Evolutionary conservation across 805 yeast genomes (phyloP).

Genomic region (Candida andamanensis): DNA sequence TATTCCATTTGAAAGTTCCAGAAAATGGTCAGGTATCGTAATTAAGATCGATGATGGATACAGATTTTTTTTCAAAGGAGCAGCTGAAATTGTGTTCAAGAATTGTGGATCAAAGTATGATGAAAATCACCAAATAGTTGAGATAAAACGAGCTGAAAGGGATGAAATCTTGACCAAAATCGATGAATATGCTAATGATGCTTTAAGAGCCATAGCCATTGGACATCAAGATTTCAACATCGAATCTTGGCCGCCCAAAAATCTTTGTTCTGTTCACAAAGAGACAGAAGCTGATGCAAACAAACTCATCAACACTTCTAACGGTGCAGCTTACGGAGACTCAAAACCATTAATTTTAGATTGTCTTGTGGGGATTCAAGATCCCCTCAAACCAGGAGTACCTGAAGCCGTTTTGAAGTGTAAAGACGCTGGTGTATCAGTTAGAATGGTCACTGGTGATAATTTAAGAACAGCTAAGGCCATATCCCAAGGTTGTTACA

Average conservation of each 20-base stretch:
- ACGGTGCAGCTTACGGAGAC: constrained; percentile 17
- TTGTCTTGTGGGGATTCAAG: constrained; percentile 87
- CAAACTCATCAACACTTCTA: constrained; percentile 20
- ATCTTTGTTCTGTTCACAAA: constrained; percentile 22
- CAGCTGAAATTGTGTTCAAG: constrained; percentile 79
- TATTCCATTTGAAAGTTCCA: constrained; percentile 85
- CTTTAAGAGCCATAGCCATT: constrained; percentile 83
- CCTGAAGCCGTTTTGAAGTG: constrained; percentile 84
- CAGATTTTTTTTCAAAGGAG: constrained; percentile 81
- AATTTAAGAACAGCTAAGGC: constrained; percentile 88
- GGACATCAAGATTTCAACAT: constrained; percentile 69
- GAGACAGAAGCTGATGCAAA: constrained; percentile 20
- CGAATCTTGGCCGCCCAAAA: constrained; percentile 65
- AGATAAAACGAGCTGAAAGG: constrained; percentile 26
- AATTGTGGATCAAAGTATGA: constrained; percentile 45
- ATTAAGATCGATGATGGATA: constrained; percentile 45
- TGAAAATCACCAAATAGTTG: constrained; percentile 18
- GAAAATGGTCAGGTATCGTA: constrained; percentile 90
- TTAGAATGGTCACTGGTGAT: constrained; percentile 98
- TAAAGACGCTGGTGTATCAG: constrained; percentile 86
- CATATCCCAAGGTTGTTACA: constrained; percentile 83
- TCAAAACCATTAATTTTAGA: constrained; percentile 46
- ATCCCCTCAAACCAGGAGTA: constrained; percentile 89
- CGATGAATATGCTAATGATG: constrained; percentile 63
- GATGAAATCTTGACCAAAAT: constrained; percentile 27